Evolutionary conservation across 2,329 filamentous ascomycete species (phyloP), one percentile per base, ranked within the genome.

Genomic region (Ilyonectria destructans): DNA sequence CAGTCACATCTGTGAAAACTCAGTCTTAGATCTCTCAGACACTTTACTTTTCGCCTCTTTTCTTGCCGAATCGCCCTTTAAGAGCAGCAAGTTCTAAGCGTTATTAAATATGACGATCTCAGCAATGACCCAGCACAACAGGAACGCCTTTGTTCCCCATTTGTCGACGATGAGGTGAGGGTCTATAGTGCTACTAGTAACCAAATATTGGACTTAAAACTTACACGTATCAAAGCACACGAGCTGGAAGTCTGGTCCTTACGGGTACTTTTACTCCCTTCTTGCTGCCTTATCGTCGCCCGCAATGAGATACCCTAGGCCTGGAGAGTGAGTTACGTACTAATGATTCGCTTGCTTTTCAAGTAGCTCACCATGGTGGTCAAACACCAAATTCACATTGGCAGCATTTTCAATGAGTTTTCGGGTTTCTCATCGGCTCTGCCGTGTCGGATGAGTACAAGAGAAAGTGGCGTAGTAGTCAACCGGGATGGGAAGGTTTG

Each of bases 361-460:
- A 46, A 58, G 29, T 55, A 65, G 19, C 48, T 65, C 17, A 33
- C 46, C 1, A 19, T 45, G 7, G 46, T 59, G 3, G 62, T 55
- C 23, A 65, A 65, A 17, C 55, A 59, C 19, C 23, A 23, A 23
- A 31, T 54, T n/a, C 59, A 65, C 31, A 48, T 46, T 3, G 59
- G 62, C 35, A 35, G 46, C 5, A 23, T n/a, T 4, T 65, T 65
- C 23, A 58, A 23, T 35, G 26, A 21, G 6, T 15, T 65, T 5
- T 33, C 62, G 21, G 62, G 55, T 10, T 65, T 54, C n/a, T 46
- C 56, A n/a, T 35, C 62, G 31, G 31, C 31, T 33, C 31, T 33
- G 10, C 31, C 87, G 5, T 92, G 90, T 72, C 83, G 90, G 0
- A 93, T 93, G 92, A 88, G 87, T 54, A 81, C 82, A 29, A 77